Conservation (phyloP, 73 alveolate genomes). For the Symbiodinium natans region DNA sequence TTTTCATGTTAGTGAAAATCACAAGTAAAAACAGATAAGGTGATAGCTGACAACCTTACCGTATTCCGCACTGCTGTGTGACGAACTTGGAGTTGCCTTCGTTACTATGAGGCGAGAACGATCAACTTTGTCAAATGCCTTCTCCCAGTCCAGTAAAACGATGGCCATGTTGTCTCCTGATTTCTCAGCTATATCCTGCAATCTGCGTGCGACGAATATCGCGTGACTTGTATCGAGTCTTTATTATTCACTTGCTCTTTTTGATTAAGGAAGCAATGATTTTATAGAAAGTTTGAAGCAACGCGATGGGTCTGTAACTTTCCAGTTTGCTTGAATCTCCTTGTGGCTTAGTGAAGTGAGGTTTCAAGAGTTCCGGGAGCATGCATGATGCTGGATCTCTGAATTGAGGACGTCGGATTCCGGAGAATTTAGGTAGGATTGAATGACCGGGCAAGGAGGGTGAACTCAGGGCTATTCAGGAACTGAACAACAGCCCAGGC, state of each 20-base stretch:
- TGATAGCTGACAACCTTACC: background rate
- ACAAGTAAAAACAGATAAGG: too few species aligned
- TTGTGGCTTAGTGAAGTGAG: slow-evolving; percentile 5
- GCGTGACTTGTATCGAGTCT: background rate
- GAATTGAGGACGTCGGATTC: too few species aligned
- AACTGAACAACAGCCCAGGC: too few species aligned
- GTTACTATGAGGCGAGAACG: background rate
- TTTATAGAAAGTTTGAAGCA: background rate
- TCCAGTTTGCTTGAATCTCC: slow-evolving; percentile 10
- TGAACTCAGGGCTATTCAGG: too few species aligned
- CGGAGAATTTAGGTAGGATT: too few species aligned
- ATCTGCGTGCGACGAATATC: background rate
- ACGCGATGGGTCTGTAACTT: background rate
- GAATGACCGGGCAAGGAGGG: too few species aligned
- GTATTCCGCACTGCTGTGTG: too few species aligned
- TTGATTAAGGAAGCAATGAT: background rate
- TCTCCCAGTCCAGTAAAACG: background rate
- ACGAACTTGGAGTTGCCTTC: too few species aligned
- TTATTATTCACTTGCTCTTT: background rate
- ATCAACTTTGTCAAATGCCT: background rate
- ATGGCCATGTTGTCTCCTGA: background rate
- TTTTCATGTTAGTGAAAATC: too few species aligned
- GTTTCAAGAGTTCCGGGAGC: background rate
- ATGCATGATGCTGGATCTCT: background rate
- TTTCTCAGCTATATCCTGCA: background rate